These are phyloP conservation scores for Claviceps digitariae DNA, from an alignment of 2,329 filamentous ascomycete species.

Conservation along the genomic window DNA sequence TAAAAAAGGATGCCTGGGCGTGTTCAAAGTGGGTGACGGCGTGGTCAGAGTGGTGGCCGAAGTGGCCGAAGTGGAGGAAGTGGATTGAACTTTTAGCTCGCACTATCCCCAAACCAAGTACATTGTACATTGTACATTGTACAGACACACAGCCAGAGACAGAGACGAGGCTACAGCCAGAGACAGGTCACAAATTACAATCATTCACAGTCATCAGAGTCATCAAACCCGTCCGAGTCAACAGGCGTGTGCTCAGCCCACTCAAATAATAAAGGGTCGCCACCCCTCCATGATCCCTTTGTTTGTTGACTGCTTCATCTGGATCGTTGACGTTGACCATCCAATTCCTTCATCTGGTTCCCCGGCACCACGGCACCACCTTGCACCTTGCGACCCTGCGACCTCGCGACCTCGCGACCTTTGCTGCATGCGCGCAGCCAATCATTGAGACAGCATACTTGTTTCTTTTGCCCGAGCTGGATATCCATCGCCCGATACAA, in stretches of 20 bases:
- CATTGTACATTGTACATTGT: too few relatives aligned
- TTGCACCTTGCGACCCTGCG: background rate
- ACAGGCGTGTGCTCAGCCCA: background rate
- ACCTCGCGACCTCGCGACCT: too few relatives aligned
- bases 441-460: too few relatives aligned
- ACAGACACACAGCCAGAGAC: too few relatives aligned
- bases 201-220: background rate
- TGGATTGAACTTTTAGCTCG: background rate
- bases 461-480: too few relatives aligned
- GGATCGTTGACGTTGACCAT: background rate
- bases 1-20: too few relatives aligned
- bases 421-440: too few relatives aligned
- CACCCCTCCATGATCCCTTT: background rate
- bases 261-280: background rate
- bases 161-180: too few relatives aligned
- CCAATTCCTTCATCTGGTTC: background rate
- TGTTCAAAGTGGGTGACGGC: background rate
- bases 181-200: background rate
- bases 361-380: background rate
- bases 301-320: background rate
- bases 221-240: background rate
- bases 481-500: too few relatives aligned
- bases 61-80: background rate
- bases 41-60: too few relatives aligned
- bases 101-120: background rate